Percentiles rank a stretch among this genome's conserved stretches.
Evolutionary conservation across 2,329 filamentous ascomycete genomes (phyloP).

Genomic region (Rhinocladiella mackenziei): DNA sequence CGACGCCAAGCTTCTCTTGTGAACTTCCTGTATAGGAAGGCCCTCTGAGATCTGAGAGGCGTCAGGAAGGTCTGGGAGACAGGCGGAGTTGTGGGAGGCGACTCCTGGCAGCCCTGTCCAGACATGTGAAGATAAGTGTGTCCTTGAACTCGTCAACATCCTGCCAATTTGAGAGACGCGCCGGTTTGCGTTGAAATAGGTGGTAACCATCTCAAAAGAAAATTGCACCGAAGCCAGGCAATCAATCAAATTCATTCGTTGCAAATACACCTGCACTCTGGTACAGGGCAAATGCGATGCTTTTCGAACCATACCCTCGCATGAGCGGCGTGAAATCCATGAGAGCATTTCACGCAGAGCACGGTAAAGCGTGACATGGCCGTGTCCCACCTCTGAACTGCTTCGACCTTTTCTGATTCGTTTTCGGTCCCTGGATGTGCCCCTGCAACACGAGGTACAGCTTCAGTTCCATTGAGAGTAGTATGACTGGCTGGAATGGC

Average conservation of each 20-base stretch:
- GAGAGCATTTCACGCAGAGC: slow-evolving; percentile 60
- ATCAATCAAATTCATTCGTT: slow-evolving; percentile 32
- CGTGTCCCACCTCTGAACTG: slow-evolving; percentile 36
- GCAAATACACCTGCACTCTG: slow-evolving; percentile 54
- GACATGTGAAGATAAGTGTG: no score
- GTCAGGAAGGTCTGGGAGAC: no score
- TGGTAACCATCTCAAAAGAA: no score
- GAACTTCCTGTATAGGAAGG: no score
- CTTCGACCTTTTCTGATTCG: slow-evolving; percentile 14
- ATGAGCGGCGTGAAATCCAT: slow-evolving; percentile 62
- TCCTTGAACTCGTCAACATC: no score
- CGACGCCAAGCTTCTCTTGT: no score
- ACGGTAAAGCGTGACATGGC: slow-evolving; percentile 53
- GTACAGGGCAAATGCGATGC: slow-evolving; percentile 53
- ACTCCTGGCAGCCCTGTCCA: no score
- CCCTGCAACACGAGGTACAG: slow-evolving; percentile 7
- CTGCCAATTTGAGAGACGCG: no score
- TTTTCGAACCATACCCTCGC: slow-evolving; percentile 58
- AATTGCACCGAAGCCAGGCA: no score
- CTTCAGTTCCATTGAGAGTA: neutral
- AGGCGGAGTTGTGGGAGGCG: no score
- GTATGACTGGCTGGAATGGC: slow-evolving; percentile 2
- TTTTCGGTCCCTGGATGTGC: slow-evolving; percentile 3
- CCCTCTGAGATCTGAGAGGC: no score
- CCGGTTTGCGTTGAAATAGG: no score